Conservation (phyloP, 306 rosid genomes). For the Cicer yamashitae region DNA sequence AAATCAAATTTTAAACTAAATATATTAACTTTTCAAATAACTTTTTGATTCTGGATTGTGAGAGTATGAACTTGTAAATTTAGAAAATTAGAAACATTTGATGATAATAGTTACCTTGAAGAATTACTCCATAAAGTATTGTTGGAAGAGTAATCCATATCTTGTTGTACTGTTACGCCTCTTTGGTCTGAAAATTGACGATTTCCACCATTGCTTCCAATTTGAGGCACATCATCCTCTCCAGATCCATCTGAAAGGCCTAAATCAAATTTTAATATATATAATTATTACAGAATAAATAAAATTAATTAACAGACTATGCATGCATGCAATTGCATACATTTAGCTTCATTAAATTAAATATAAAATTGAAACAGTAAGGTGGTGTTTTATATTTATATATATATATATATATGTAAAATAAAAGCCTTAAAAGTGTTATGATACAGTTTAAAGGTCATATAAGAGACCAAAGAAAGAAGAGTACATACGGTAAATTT, state of each 20-base stretch:
- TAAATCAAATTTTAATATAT: conserved; percentile 24
- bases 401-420: background rate
- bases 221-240: conserved; percentile 74
- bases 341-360: background rate
- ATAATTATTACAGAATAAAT: background rate
- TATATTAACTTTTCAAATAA: too few relatives aligned
- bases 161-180: conserved; percentile 58
- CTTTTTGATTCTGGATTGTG: too few relatives aligned
- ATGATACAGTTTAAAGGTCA: background rate
- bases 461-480: conserved; percentile 32
- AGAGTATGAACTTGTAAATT: background rate
- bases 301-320: background rate
- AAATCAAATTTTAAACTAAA: too few relatives aligned
- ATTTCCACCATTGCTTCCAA: conserved; percentile 48
- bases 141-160: conserved; percentile 57
- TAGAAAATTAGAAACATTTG: background rate
- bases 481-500: conserved; percentile 30
- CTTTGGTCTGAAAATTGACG: conserved; percentile 62
- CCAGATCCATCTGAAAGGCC: conserved; percentile 94
- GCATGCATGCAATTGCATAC: conserved; percentile 4
- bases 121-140: conserved; percentile 84
- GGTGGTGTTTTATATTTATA: background rate
- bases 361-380: background rate
- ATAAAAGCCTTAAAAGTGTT: background rate
- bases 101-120: conserved; percentile 62